Evolutionary conservation across 2,329 filamentous ascomycete species (phyloP), one percentile per base, ranked within the genome.

Genomic region (Fusarium solani-melongenae): DNA sequence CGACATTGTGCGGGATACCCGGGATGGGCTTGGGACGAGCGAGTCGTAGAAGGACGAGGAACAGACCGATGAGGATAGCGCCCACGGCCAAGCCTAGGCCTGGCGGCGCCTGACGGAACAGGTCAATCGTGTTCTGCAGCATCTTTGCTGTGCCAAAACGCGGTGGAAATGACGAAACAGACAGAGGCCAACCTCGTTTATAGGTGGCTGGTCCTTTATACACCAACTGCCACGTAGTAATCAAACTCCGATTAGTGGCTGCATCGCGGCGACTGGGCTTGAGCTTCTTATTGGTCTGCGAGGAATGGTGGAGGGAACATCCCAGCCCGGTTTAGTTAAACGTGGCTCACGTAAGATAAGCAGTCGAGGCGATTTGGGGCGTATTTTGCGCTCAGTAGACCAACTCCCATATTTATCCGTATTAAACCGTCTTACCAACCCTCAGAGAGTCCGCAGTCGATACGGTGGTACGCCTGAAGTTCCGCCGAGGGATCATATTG

Each of bases 11-110:
- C 0, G 72, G 72, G 11, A 75, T 75, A 0, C 72, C 72, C 0
- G 67, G 72, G 14, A 75, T 66, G 2, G 72, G 72, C 4, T 71
- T 75, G 3, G 72, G 72, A 2, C 65, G 62, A 1, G 72, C 55
- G 4, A 31, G 38, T 0, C 69, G 58, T 12, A 57, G 29, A 1
- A 70, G 12, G 0, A 66, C 17, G 12, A 64, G 74, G 0, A 70
- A n/a, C 1, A 59, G 11, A 6, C 65, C 62, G 1, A 53, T 12
- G 0, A 62, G 27, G 0, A 61, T 38, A 14, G 69, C 34, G 15
- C n/a, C 20, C 0, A 72, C 10, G 2, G 59, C 61, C 12, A 67
- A 0, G 5, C 29, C 27, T 2, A 62, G 17, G 15, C 53, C 58
- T 8, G 39, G 36, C 11, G 71, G 62, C 3, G 55, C 49, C n/a